Conservation (phyloP, 2,329 filamentous ascomycete species). For the Fusarium buharicum region DNA sequence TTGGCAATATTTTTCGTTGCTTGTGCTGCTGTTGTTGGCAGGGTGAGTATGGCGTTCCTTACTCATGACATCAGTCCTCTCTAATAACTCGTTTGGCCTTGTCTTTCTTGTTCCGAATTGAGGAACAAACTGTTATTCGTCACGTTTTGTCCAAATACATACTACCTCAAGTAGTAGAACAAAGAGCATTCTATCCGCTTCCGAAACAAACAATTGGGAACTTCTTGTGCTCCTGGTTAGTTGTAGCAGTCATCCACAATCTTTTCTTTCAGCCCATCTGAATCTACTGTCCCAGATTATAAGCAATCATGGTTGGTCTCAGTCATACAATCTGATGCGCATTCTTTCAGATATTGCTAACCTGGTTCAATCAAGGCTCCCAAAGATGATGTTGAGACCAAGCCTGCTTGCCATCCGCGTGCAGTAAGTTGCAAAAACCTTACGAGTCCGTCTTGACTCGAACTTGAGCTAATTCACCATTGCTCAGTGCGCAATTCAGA, state of each 20-base stretch:
- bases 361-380: slow-evolving; percentile 47
- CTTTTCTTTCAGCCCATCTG: not conserved
- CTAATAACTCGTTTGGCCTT: not conserved
- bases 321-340: no score
- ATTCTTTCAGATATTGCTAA: slow-evolving; percentile 11
- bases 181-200: not conserved
- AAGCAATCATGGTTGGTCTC: slow-evolving; percentile 21
- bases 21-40: not conserved
- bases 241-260: not conserved
- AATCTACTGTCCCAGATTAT: not conserved
- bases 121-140: not conserved
- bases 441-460: not conserved
- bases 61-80: slow-evolving; percentile 33
- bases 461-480: slow-evolving; percentile 12
- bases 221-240: not conserved
- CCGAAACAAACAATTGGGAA: not conserved
- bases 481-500: slow-evolving; percentile 85
- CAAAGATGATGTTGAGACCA: slow-evolving; percentile 76
- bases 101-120: not conserved
- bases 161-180: no score
- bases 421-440: slow-evolving; percentile 68
- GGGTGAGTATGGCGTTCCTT: no score
- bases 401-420: slow-evolving; percentile 85
- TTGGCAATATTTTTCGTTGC: not conserved
- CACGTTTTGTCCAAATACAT: not conserved